Percentiles rank a stretch among this genome's conserved stretches.
phyloP scores from a whole-genome alignment of 371 early-diverging fungal species.

The Apophysomyces elegans region DNA sequence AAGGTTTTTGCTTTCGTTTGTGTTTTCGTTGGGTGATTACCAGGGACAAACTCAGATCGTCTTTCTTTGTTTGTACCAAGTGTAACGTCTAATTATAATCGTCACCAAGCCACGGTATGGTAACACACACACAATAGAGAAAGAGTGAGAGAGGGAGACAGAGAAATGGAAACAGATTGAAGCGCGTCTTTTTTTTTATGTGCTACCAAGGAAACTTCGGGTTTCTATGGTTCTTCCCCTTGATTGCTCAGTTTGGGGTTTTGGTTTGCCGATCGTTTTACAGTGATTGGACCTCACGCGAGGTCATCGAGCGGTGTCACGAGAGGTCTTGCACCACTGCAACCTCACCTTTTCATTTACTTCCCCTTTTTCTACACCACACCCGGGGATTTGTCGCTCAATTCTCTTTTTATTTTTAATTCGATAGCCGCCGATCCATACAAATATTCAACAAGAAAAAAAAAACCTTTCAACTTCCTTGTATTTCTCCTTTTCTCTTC shows the following conservation, averaged over 20 bases:
- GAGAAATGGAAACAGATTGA: not conserved
- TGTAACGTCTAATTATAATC: too few relatives aligned
- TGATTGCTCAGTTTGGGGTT: not conserved
- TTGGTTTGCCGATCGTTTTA: conserved; percentile 3
- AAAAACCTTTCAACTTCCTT: not conserved
- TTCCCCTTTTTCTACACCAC: not conserved
- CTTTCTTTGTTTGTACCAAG: too few relatives aligned
- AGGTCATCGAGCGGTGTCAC: not conserved
- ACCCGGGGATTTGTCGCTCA: conserved; percentile 2
- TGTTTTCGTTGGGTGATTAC: too few relatives aligned
- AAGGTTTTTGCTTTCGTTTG: too few relatives aligned
- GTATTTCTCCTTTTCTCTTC: not conserved
- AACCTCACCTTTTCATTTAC: not conserved
- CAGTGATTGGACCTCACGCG: not conserved
- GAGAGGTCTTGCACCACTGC: conserved; percentile 1
- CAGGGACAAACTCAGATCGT: too few relatives aligned
- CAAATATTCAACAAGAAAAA: too few relatives aligned
- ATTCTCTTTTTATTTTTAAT: conserved; percentile 2
- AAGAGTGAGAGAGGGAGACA: too few relatives aligned
- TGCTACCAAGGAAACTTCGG: conserved; percentile 3
- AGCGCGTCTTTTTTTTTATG: not conserved
- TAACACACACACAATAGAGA: too few relatives aligned
- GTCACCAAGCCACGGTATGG: too few relatives aligned
- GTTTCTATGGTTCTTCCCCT: not conserved
- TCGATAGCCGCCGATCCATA: not conserved